These are phyloP conservation scores for Botrytis pseudocinerea DNA, from an alignment of 2,329 filamentous ascomycete species.

Conservation along the genomic window DNA sequence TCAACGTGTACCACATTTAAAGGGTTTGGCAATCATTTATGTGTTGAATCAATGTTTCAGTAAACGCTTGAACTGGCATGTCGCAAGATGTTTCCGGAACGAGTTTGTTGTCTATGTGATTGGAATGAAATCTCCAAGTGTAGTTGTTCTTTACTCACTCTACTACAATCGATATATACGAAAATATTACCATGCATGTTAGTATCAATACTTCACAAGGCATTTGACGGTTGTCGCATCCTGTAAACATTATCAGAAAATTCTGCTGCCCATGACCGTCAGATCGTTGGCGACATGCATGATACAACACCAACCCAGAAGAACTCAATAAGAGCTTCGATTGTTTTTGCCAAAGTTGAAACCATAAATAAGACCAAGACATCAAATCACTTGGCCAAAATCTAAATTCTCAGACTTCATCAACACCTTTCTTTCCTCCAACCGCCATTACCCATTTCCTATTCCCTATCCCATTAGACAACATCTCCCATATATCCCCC, in stretches of 20 bases:
- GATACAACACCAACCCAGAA: not conserved
- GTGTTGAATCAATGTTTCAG: not conserved
- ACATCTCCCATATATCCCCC: not conserved
- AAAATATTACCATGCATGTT: not conserved
- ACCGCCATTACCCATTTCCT: not conserved
- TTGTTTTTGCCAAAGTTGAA: not conserved
- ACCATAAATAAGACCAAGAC: not conserved
- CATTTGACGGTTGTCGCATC: not conserved
- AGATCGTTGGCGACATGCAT: not conserved
- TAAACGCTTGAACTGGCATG: too few relatives aligned
- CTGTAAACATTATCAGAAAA: not conserved
- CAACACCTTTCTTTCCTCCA: not conserved
- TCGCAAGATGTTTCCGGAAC: not conserved
- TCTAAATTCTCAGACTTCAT: not conserved
- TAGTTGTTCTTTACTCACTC: not conserved
- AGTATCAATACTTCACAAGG: not conserved
- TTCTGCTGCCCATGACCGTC: not conserved
- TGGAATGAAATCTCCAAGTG: not conserved
- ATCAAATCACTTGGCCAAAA: not conserved
- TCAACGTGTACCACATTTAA: accelerated
- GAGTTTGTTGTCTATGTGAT: not conserved
- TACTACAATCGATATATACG: not conserved
- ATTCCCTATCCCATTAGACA: not conserved
- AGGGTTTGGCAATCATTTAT: not conserved
- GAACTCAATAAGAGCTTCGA: not conserved